These are phyloP conservation scores for Myxozyma neglecta DNA, from an alignment of 805 yeast genomes.

Conservation along the genomic window DNA sequence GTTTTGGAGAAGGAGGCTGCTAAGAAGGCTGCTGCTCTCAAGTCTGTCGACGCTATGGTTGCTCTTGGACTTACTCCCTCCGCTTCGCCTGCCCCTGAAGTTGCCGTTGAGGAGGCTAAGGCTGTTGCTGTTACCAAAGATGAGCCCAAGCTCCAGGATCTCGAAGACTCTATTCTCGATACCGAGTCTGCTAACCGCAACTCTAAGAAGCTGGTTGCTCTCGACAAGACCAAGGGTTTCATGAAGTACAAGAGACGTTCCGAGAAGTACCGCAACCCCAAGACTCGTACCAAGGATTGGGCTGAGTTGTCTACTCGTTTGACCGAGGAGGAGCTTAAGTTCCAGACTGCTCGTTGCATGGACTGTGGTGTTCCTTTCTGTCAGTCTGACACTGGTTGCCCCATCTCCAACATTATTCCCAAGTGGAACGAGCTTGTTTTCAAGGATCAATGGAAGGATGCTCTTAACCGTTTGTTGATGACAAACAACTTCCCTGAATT, in stretches of 20 bases:
- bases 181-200: slow-evolving; percentile 63
- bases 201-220: slow-evolving; percentile 53
- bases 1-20: slow-evolving; percentile 78
- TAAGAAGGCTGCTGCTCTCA: slow-evolving; percentile 61
- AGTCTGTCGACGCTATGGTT: slow-evolving; percentile 42
- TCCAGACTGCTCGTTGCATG: slow-evolving; percentile 97
- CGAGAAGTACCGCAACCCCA: slow-evolving; percentile 79
- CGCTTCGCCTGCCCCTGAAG: slow-evolving; percentile 46
- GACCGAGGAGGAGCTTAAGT: slow-evolving; percentile 79
- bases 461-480: slow-evolving; percentile 85
- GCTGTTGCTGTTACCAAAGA: slow-evolving; percentile 21
- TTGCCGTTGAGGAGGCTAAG: slow-evolving; percentile 81
- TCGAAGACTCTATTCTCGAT: slow-evolving; percentile 85
- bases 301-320: slow-evolving; percentile 80
- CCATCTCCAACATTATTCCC: slow-evolving; percentile 94
- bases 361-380: slow-evolving; percentile 99
- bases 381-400: slow-evolving; percentile 97
- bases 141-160: slow-evolving; percentile 86
- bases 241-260: slow-evolving; percentile 88
- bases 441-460: slow-evolving; percentile 92
- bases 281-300: slow-evolving; percentile 84
- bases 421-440: slow-evolving; percentile 97
- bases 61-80: slow-evolving; percentile 25
- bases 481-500: slow-evolving; percentile 99
- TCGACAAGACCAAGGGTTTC: slow-evolving; percentile 86